These are phyloP conservation scores for Seminavis robusta DNA, from an alignment of 108 stramenopile genomes.

Conservation along the genomic window DNA sequence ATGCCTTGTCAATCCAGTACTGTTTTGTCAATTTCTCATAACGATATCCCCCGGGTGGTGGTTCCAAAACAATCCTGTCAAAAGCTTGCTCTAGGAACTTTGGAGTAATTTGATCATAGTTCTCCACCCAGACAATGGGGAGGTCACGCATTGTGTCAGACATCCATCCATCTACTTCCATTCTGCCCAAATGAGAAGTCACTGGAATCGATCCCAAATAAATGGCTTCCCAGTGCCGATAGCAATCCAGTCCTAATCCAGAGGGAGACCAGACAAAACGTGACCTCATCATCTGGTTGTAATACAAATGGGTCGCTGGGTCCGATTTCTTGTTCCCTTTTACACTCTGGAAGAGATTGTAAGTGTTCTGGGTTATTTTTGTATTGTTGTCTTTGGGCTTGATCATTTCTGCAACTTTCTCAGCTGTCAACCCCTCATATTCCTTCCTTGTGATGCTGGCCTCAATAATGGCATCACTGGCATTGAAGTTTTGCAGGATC, in stretches of 20 bases:
- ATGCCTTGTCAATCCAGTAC: constrained; percentile 51
- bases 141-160: constrained; percentile 40
- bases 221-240: constrained; percentile 49
- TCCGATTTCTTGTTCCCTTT: too few relatives aligned
- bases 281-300: too few relatives aligned
- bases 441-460: too few relatives aligned
- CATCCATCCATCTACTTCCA: too few relatives aligned
- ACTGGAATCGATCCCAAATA: constrained; percentile 41
- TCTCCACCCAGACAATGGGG: constrained; percentile 51
- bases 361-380: too few relatives aligned
- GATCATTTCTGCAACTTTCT: too few relatives aligned
- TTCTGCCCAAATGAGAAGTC: constrained; percentile 35
- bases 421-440: too few relatives aligned
- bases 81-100: constrained; percentile 32
- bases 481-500: constrained; percentile 47
- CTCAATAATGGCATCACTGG: too few relatives aligned
- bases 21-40: constrained; percentile 41
- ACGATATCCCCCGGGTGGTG: constrained; percentile 14
- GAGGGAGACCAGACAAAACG: constrained; percentile 49
- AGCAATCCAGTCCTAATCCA: constrained; percentile 53
- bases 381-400: too few relatives aligned
- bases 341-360: too few relatives aligned
- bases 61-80: constrained; percentile 19
- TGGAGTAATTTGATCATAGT: constrained; percentile 43
- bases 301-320: too few relatives aligned